Evolutionary conservation across 768 basidiomycete species (phyloP).

Genomic region (Ephemerocybe angulata): DNA sequence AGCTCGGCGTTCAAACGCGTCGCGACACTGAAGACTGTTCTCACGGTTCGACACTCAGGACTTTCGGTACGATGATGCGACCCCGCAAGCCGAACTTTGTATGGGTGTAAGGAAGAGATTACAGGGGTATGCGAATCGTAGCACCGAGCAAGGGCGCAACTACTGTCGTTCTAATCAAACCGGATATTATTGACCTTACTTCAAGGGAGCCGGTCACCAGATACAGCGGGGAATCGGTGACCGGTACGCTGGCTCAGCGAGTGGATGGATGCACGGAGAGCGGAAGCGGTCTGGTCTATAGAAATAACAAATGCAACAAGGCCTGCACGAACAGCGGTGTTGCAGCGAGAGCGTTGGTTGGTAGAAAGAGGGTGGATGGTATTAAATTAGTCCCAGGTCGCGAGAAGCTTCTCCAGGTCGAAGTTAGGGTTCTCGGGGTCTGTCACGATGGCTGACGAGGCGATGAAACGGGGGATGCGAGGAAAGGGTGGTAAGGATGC

Average conservation of each 20-base stretch:
- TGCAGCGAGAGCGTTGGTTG: background rate
- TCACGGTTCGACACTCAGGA: conserved; percentile 6
- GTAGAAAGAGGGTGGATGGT: conserved; percentile 9
- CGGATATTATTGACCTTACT: no score
- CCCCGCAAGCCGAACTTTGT: background rate
- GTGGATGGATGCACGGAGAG: conserved; percentile 9
- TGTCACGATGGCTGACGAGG: conserved; percentile 63
- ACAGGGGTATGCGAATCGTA: background rate
- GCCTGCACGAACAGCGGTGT: background rate
- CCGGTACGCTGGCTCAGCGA: background rate
- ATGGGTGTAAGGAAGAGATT: background rate
- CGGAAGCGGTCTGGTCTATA: background rate
- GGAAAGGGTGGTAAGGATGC: conserved; percentile 4
- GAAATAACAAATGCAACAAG: conserved; percentile 6
- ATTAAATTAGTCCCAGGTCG: conserved; percentile 60
- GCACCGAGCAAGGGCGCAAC: no score
- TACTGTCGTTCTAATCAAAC: no score
- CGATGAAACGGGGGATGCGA: conserved; percentile 2
- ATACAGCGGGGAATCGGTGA: background rate
- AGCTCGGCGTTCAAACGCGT: conserved; percentile 8
- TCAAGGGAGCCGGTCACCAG: background rate
- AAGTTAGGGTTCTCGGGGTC: conserved; percentile 95
- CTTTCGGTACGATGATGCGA: background rate
- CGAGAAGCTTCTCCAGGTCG: conserved; percentile 88
- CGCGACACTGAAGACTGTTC: conserved; percentile 10